phyloP scores from a whole-genome alignment of 129 eudicot genomes.

The Artemisia tridentata region DNA sequence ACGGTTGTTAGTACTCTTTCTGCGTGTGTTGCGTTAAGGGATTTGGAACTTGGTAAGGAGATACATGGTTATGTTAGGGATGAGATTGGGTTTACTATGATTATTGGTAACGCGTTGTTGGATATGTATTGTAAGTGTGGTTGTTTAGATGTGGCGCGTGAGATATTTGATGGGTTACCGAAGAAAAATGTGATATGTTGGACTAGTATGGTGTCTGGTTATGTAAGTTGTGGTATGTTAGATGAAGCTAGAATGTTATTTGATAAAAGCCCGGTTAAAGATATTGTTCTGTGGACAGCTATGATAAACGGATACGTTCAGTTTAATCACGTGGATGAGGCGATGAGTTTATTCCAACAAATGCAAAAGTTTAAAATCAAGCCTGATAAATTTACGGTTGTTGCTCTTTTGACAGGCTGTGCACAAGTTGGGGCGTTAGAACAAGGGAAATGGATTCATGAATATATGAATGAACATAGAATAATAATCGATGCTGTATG shows the following conservation, averaged over 20 bases:
- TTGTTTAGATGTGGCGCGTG: slow-evolving; percentile 44
- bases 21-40: slow-evolving; percentile 51
- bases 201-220: slow-evolving; percentile 76
- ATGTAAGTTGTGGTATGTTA: slow-evolving; percentile 49
- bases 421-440: slow-evolving; percentile 66
- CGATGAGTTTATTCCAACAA: slow-evolving; percentile 45
- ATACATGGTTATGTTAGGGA: slow-evolving; percentile 41
- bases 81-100: slow-evolving; percentile 42
- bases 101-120: slow-evolving; percentile 50
- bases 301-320: slow-evolving; percentile 82
- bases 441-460: slow-evolving; percentile 74
- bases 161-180: slow-evolving; percentile 45
- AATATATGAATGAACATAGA: slow-evolving; percentile 46
- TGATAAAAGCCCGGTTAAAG: slow-evolving; percentile 54
- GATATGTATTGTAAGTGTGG: slow-evolving; percentile 79
- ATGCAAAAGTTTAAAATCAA: slow-evolving; percentile 48
- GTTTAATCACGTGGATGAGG: slow-evolving; percentile 56
- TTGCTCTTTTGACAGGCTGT: slow-evolving; percentile 69
- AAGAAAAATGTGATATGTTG: slow-evolving; percentile 58
- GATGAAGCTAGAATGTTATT: slow-evolving; percentile 60
- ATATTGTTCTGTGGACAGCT: slow-evolving; percentile 72
- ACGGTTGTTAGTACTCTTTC: slow-evolving; percentile 66
- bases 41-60: slow-evolving; percentile 55
- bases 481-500: slow-evolving; percentile 50
- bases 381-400: slow-evolving; percentile 64